Evolutionary conservation across 257 asterid species (phyloP).

Genomic region (Nicotiana knightiana): DNA sequence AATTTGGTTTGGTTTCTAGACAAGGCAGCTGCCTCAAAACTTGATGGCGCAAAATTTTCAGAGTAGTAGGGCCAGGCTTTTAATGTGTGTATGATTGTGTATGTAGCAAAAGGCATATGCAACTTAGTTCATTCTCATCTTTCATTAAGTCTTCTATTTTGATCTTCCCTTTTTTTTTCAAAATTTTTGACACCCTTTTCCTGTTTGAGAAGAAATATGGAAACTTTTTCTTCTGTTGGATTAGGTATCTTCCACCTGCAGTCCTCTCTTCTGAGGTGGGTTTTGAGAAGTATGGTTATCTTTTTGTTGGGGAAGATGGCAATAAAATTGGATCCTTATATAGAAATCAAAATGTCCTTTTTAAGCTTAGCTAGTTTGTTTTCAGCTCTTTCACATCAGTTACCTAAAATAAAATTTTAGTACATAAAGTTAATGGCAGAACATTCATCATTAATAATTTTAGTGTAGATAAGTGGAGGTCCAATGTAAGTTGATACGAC

Average conservation of each 20-base stretch:
- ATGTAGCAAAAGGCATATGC: slow-evolving; percentile 32
- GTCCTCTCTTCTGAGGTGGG: slow-evolving; percentile 14
- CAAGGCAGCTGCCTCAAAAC: slow-evolving; percentile 61
- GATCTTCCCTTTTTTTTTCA: neutral
- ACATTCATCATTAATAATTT: neutral
- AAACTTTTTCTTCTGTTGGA: slow-evolving; percentile 10
- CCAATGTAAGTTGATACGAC: neutral
- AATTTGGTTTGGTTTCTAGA: slow-evolving; percentile 86
- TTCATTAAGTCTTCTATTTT: neutral
- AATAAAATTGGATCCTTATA: slow-evolving; percentile 13
- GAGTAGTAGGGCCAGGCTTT: slow-evolving; percentile 26
- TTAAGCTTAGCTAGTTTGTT: neutral
- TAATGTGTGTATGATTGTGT: slow-evolving; percentile 31
- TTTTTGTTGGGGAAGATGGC: slow-evolving; percentile 15
- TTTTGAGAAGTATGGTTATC: slow-evolving; percentile 21
- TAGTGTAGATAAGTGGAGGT: neutral
- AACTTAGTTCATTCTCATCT: slow-evolving; percentile 22
- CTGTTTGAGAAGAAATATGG: neutral
- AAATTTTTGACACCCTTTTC: slow-evolving; percentile 3
- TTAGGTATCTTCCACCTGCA: slow-evolving; percentile 13
- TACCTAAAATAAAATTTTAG: neutral
- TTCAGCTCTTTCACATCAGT: neutral
- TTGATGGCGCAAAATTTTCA: slow-evolving; percentile 36
- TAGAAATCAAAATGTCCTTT: neutral
- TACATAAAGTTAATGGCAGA: neutral